Evolutionary conservation across 768 basidiomycete species (phyloP), one percentile per base, ranked within the genome.

Genomic region (Omphalotus guepiniiformis): DNA sequence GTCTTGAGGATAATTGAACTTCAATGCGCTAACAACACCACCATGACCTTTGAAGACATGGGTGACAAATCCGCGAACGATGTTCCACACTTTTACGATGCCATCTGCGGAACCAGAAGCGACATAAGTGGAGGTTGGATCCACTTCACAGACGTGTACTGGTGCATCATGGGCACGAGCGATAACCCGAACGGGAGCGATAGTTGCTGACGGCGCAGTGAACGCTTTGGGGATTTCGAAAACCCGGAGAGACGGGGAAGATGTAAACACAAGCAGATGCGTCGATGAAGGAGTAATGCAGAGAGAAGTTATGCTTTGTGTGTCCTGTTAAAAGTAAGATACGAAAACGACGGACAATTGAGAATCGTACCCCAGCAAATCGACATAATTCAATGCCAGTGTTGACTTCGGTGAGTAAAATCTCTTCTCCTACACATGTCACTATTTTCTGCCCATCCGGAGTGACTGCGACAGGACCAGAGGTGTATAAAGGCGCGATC

Each of bases 21-120:
- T 70, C 50, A 98, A 70, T 13, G 95, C 93, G 55, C 88, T 90
- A 62, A 99, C 85, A 50, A 96, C 90, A n/a, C 96, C 96, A 4
- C 94, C 96, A 61, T 98, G 96, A 2, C 94, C 95, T 58, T 88
- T 88, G 75, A 95, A 93, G 11, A 93, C 76, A 63, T 99, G 96
- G 0, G 96, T 99, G 26, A 89, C 80, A 61, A 85, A 93, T 27
- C 93, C 94, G 21, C 83, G 83, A 3, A 74, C 66, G 38, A 93
- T 82, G 62, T 96, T 86, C 93, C 93, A 98, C 8, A 99, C 91
- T 71, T 97, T 98, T 37, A 97, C 96, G 26, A 90, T 78, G 19
- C 96, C 95, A 54, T 99, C 96, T 6, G 95, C 92, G 9, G 95
- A 88, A 1, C 96, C 96, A 15, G 94, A 95, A 6, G 96, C 96